Conservation (phyloP, 1,139 yeast genomes). For the Yamadazyma jaroonii region DNA sequence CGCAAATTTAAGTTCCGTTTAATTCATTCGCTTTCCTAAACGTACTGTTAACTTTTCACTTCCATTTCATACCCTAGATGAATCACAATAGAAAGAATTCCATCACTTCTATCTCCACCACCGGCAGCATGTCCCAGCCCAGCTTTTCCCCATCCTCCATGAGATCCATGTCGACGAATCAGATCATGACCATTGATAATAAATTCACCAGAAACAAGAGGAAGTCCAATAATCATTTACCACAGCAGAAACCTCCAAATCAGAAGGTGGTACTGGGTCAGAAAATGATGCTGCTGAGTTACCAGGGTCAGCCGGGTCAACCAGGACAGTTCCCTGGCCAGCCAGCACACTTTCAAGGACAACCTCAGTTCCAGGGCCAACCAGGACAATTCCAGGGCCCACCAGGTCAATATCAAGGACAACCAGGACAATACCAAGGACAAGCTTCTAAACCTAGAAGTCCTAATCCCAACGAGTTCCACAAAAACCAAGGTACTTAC, state of each 20-base stretch:
- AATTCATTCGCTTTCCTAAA: too few relatives aligned
- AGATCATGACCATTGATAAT: constrained; percentile 35
- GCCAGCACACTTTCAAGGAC: too few relatives aligned
- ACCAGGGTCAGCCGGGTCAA: too few relatives aligned
- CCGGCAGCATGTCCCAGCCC: constrained; percentile 10
- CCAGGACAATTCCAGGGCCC: too few relatives aligned
- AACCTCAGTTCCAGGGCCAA: too few relatives aligned
- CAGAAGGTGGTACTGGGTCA: too few relatives aligned
- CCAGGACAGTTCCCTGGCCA: too few relatives aligned
- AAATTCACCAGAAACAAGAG: constrained; percentile 22
- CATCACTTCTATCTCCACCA: constrained; percentile 29
- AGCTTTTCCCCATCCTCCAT: constrained; percentile 5
- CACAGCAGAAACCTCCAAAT: too few relatives aligned
- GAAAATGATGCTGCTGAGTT: too few relatives aligned
- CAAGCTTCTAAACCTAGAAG: not conserved
- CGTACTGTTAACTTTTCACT: too few relatives aligned
- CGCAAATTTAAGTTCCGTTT: too few relatives aligned
- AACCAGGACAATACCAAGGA: not conserved
- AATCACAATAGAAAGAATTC: constrained; percentile 30
- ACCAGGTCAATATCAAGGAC: not conserved
- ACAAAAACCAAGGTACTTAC: constrained; percentile 29
- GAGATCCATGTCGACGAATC: constrained; percentile 40
- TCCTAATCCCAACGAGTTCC: constrained; percentile 10
- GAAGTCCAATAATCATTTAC: not conserved
- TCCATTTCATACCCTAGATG: constrained; percentile 1